These are phyloP conservation scores for Quercus berberidifolia DNA, from an alignment of 306 rosid species.

Conservation along the genomic window DNA sequence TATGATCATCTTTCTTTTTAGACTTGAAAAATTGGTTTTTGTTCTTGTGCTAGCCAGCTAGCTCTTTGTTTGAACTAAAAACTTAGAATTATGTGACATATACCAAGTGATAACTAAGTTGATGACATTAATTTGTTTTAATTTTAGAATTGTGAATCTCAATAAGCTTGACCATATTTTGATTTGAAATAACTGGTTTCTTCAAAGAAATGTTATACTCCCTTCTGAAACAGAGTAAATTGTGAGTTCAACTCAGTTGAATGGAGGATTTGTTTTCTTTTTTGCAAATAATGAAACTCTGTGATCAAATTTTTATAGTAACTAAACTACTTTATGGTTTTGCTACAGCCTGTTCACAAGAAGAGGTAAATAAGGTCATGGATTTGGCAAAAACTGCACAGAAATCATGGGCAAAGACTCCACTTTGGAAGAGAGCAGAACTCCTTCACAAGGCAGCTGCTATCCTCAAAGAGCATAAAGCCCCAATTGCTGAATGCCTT, in stretches of 20 bases:
- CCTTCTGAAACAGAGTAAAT: too few species aligned
- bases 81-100: not conserved
- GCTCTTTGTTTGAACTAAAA: not conserved
- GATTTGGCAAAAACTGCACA: conserved; percentile 82
- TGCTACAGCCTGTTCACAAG: conserved; percentile 79
- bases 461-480: conserved; percentile 84
- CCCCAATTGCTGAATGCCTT: conserved; percentile 81
- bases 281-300: not conserved
- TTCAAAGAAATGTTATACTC: too few species aligned
- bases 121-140: not conserved
- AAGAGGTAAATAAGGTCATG: conserved; percentile 90
- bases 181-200: not conserved
- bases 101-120: not conserved
- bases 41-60: too few species aligned
- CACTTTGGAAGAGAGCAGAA: conserved; percentile 95
- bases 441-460: conserved; percentile 97
- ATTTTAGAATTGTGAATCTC: not conserved
- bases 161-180: not conserved
- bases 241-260: not conserved
- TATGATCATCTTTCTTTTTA: not conserved
- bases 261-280: not conserved
- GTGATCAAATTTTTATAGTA: not conserved
- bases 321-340: conserved; percentile 1
- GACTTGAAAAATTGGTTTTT: not conserved
- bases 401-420: conserved; percentile 96